These are phyloP conservation scores for Phytophthora citricola DNA, from an alignment of 352 stramenopile genomes.

Conservation along the genomic window DNA sequence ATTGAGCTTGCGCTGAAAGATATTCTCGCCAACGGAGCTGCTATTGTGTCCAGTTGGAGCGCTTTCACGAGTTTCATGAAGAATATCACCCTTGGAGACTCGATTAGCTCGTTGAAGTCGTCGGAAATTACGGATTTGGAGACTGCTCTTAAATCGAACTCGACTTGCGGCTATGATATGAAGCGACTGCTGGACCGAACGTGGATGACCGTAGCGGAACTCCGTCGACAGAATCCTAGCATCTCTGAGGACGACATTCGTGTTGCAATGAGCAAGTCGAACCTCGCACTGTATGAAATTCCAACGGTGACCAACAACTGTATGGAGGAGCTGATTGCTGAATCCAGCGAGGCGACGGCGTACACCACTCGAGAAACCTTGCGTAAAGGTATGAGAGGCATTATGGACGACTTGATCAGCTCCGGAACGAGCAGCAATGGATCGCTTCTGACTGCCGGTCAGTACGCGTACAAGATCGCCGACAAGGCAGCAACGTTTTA, in stretches of 20 bases:
- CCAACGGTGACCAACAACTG: conserved; percentile 54
- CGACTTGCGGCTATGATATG: conserved; percentile 43
- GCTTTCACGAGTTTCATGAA: conserved; percentile 45
- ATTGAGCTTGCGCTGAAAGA: conserved; percentile 45
- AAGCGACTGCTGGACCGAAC: conserved; percentile 39
- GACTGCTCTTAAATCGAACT: conserved; percentile 35
- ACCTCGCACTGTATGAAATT: conserved; percentile 58
- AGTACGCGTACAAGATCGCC: conserved; percentile 52
- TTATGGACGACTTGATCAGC: conserved; percentile 57
- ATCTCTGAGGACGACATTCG: conserved; percentile 44
- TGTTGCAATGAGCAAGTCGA: conserved; percentile 40
- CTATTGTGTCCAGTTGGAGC: conserved; percentile 42
- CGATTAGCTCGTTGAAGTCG: conserved; percentile 27
- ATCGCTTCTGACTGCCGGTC: conserved; percentile 33
- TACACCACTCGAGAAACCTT: conserved; percentile 51
- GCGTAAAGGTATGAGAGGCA: conserved; percentile 49
- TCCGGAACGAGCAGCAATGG: conserved; percentile 47
- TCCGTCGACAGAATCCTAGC: conserved; percentile 29
- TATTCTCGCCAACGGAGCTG: conserved; percentile 40
- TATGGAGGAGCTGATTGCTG: conserved; percentile 43
- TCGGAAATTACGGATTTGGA: conserved; percentile 40
- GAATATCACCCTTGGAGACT: conserved; percentile 32
- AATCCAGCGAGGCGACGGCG: conserved; percentile 26
- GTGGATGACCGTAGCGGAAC: conserved; percentile 41
- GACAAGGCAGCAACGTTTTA: conserved; percentile 53